Base-by-base conservation (phyloP, 192 early-diverging fungal genomes). In the Podila horticola region DNA sequence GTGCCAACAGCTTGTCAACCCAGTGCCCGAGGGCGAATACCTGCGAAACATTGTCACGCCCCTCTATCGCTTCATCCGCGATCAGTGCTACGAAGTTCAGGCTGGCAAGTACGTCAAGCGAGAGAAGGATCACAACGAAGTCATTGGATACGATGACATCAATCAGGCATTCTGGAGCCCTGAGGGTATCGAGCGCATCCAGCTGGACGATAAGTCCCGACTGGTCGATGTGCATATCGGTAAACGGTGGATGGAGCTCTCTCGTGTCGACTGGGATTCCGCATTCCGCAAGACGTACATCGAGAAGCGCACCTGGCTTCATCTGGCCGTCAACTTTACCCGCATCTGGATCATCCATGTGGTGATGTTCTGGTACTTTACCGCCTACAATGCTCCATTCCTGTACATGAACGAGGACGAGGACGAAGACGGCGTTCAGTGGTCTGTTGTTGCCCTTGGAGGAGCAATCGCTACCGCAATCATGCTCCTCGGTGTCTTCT, bases 261-360 rank as follows among this genome's bases (percentile, higher is more conserved):
- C 85, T 57, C 82, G 91, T 9, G 92, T 94, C 62, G 77, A 88
- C 72, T 96, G 94, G 92, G 85, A 82, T 19, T 86, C 88, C 58
- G 88, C 88, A 11, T 94, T 96, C 75, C 62, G 74, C 74, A 96
- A 95, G 83, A 95, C 94, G 2, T 96, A 94, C 84, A 91, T 92
- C 71, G 94, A 96, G 84, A 92, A 91, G 58, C 91, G 94, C 59
- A 93, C 93, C 13, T 92, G 92, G 91, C 85, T 93, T 84, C 94
- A 96, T 87, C 82, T 93, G 28, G 88, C 91, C 72, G 90, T 91
- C 84, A 96, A 95, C 84, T 95, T 96, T 63, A 91, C 91, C 34
- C 93, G 94, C 29, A 87, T 95, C 29, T 96, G 94, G 94, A 92
- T 96, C 66, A 91, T 96, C 77, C 93, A 96, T 72, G 74, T 96